phyloP scores from a whole-genome alignment of 371 early-diverging fungal genomes.

The Mortierella sp. region DNA sequence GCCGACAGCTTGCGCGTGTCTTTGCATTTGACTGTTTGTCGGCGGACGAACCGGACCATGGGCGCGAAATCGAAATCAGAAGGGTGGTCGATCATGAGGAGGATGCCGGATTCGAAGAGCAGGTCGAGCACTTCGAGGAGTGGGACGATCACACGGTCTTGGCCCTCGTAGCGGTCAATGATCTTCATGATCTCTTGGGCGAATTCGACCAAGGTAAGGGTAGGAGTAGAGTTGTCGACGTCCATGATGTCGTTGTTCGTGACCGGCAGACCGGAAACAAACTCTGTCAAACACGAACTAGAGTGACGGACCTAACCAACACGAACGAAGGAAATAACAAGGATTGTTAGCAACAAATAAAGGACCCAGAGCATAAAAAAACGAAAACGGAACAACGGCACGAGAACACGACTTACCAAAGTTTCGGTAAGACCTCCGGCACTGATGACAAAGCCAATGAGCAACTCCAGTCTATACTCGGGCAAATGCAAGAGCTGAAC shows the following conservation, averaged over 20 bases:
- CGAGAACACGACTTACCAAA: conserved; percentile 76
- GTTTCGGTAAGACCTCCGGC: conserved; percentile 88
- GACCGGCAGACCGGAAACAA: conserved; percentile 63
- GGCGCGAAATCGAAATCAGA: conserved; percentile 57
- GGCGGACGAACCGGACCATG: conserved; percentile 47
- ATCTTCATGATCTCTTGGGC: conserved; percentile 61
- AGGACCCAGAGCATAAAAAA: background rate
- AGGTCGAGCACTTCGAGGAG: conserved; percentile 77
- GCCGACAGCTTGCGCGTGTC: conserved; percentile 47
- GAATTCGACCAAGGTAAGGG: conserved; percentile 52
- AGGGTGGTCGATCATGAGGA: conserved; percentile 54
- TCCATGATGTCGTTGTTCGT: conserved; percentile 21
- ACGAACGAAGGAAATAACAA: background rate
- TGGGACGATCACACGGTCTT: conserved; percentile 77
- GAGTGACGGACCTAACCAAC: conserved; percentile 78
- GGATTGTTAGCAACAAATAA: background rate
- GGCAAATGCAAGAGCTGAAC: conserved; percentile 66
- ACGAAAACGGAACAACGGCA: no score
- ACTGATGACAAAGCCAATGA: conserved; percentile 79
- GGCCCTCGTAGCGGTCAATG: conserved; percentile 60
- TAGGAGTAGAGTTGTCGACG: background rate
- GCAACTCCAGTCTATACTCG: conserved; percentile 70
- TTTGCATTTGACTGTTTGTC: conserved; percentile 50
- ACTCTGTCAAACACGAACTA: conserved; percentile 74
- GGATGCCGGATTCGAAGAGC: conserved; percentile 69